Base-by-base conservation (phyloP, 2,329 filamentous ascomycete genomes). In the Colletotrichum sp. region DNA sequence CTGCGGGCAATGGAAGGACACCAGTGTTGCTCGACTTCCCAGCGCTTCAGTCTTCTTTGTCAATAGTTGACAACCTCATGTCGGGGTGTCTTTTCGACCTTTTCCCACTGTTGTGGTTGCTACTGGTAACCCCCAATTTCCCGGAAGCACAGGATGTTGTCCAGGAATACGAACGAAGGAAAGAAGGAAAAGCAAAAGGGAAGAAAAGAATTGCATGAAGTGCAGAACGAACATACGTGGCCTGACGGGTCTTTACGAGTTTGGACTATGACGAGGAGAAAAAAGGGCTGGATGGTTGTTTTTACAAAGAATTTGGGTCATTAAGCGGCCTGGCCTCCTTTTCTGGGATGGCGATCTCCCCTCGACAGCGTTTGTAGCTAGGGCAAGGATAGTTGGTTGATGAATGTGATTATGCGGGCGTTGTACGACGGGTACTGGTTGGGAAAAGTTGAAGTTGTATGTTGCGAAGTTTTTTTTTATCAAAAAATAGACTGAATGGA, bases 361-460 rank as follows among this genome's bases (percentile, higher is more conserved):
- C 56, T 59, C 38, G 38, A 16, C n/a, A 24, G 32, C 36, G 64
- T 62, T 43, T 56, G n/a, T 21, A 43, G 61, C 36, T 52, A 30
- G 48, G 30, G 18, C 55, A 43, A 59, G 18, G 30, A 32, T 14
- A 43, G 32, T 26, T 36, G 30, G 67, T 73, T 73, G 66, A 73
- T 64, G 71, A 70, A 58, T 38, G 55, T 28, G 66, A 52, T 55
- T 43, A 34, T 67, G 63, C 14, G 24, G 73, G 73, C 73, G 69
- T 75, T 63, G 21, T 21, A 73, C 13, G 28, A 30, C 38, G 73
- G 73, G 30, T 24, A 71, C 24, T 5, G 72, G 43, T 26, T 48
- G 63, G 73, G 58, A 75, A 75, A 75, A 75, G 73, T 75, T 75
- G 18, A 61, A n/a, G 21, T 73, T 65, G 28, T 26, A 12, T 52